Base-by-base conservation (phyloP, 1,284 basidiomycete genomes). In the Vanrija humicola region DNA sequence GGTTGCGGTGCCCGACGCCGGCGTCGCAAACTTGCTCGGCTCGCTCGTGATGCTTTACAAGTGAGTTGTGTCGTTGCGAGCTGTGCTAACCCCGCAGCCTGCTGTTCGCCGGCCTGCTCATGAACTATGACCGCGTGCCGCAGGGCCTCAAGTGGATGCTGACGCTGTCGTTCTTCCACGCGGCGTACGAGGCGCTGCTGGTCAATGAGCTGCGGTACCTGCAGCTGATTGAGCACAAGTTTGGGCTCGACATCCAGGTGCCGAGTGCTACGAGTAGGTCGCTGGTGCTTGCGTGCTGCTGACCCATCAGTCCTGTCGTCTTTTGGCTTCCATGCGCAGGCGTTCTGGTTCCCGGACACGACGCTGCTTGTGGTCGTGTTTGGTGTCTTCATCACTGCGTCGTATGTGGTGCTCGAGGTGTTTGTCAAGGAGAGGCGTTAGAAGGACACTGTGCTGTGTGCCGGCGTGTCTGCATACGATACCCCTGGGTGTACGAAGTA, bases 1-100 rank as follows among this genome's bases (percentile, higher is more conserved):
- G 10, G 89, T 98, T 53, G 85, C 90, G 0, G 87, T 96, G 63
- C 82, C 84, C 42, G 92, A 87, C 72, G 85, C 85, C 14, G 88
- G 90, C 50, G 85, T 98, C 10, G 93, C 93, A 1, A 96, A 90
- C 66, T 79, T 98, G 52, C 83, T 91, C n/a, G 95, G 95, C 23
- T 95, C 90, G 6, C 77, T 98, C 61, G 84, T 95, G 63, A 97
- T 98, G 93, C 81, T 98, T 39, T 97, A 93, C 85, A 97, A 97
- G 92, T 95, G 65, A 69, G 90, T 82, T 8, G 9, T 39, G 45
- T n/a, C n/a, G 15, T 38, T 14, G 26, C 38, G 21, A 5, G 21
- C 21, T 23, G 28, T 8, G 14, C 54, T 58, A 15, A 58, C 49
- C 5, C 3, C 28, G 3, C 60, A 97, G 93, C 73, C 79, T 98